phyloP scores from a whole-genome alignment of 1,284 basidiomycete species.

The Polyporus tsugae region DNA sequence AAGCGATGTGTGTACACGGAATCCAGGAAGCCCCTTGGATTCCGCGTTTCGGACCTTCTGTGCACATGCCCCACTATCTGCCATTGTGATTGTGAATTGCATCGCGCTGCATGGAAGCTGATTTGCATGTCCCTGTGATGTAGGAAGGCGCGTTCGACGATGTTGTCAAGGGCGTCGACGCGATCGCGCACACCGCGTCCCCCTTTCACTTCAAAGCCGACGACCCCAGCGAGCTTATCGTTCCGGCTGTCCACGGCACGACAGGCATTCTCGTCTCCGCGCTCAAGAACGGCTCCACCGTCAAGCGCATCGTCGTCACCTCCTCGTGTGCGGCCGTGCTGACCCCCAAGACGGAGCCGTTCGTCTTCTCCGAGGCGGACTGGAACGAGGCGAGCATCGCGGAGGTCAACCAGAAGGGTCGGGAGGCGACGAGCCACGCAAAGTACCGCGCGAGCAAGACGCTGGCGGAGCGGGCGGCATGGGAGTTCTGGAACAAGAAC shows the following conservation, averaged over 20 bases:
- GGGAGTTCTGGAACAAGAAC: conserved; percentile 64
- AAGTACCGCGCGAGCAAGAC: conserved; percentile 73
- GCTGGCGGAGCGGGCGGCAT: conserved; percentile 72
- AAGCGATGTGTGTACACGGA: background rate
- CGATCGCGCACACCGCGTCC: conserved; percentile 54
- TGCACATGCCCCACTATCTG: background rate
- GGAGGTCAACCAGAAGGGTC: conserved; percentile 60
- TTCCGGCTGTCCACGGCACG: conserved; percentile 42
- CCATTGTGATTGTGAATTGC: background rate
- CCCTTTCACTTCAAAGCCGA: conserved; percentile 47
- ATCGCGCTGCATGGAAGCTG: background rate
- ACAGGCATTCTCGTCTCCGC: conserved; percentile 26
- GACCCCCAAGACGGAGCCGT: conserved; percentile 3
- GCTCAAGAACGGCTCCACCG: conserved; percentile 43
- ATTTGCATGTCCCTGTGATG: background rate
- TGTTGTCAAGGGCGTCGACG: conserved; percentile 52
- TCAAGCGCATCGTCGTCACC: conserved; percentile 76
- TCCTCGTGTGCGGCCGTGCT: conserved; percentile 58
- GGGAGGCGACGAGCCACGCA: conserved; percentile 46
- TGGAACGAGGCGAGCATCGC: conserved; percentile 70
- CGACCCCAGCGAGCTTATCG: conserved; percentile 45
- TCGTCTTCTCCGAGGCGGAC: conserved; percentile 52
- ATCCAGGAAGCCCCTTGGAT: background rate
- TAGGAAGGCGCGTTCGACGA: conserved; percentile 51
- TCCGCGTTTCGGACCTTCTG: background rate